A percentile compares a stretch with the other conserved stretches of the same genome.
Evolutionary conservation across 108 stramenopile species (phyloP).

Genomic region (Conticribra weissflogii): DNA sequence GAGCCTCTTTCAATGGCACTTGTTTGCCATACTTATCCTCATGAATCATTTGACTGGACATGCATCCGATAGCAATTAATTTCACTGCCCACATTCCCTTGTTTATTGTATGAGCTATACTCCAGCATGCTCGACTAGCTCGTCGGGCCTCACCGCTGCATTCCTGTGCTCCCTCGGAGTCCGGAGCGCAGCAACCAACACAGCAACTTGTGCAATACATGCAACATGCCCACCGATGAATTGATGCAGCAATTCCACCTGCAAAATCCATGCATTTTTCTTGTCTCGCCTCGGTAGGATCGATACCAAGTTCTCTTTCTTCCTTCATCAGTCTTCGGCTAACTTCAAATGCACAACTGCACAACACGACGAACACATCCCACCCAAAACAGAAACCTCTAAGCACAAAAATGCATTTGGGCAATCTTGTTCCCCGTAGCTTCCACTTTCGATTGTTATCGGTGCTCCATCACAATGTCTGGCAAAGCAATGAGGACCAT

Average conservation of each 20-base stretch:
- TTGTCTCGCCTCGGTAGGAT: conserved; percentile 62
- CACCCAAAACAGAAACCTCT: conserved; percentile 54
- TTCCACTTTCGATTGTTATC: conserved; percentile 62
- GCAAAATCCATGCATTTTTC: conserved; percentile 59
- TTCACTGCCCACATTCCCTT: conserved; percentile 58
- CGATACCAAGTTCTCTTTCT: conserved; percentile 52
- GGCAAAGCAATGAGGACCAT: conserved; percentile 66
- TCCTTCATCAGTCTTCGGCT: conserved; percentile 57
- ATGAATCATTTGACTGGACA: conserved; percentile 56
- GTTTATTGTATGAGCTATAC: conserved; percentile 57
- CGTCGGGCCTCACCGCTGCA: conserved; percentile 56
- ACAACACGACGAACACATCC: conserved; percentile 62
- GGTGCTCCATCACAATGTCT: conserved; percentile 55
- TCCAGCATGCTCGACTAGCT: conserved; percentile 53
- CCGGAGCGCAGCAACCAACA: conserved; percentile 58
- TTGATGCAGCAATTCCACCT: conserved; percentile 23
- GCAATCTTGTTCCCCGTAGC: conserved; percentile 62
- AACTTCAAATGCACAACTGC: conserved; percentile 72
- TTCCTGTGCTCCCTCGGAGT: conserved; percentile 61
- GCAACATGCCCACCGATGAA: conserved; percentile 37
- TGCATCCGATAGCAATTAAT: conserved; percentile 60
- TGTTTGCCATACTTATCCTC: conserved; percentile 25
- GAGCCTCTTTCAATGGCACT: conserved; percentile 6
- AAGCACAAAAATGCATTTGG: conserved; percentile 57
- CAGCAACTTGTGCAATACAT: conserved; percentile 36